phyloP scores from a whole-genome alignment of 768 basidiomycete genomes.

The Termitomyces titanicus region DNA sequence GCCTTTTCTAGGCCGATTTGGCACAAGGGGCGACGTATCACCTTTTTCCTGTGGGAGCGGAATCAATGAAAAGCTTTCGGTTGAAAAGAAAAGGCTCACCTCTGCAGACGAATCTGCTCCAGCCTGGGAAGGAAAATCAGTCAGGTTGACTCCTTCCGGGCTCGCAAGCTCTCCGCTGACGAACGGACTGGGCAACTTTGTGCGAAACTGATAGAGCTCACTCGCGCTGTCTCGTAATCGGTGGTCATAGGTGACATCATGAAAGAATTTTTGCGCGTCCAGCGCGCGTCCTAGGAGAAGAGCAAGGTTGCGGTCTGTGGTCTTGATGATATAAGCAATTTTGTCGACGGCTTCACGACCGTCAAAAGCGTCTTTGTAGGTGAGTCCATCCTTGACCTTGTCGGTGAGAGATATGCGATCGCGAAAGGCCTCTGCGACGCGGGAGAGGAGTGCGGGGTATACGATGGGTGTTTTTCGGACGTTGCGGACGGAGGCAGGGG shows the following conservation, averaged over 20 bases:
- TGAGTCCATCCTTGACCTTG: conserved; percentile 89
- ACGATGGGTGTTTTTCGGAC: conserved; percentile 68
- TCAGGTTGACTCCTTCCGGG: conserved; percentile 22
- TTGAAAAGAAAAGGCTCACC: conserved; percentile 12
- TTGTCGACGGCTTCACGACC: conserved; percentile 97
- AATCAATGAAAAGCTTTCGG: conserved; percentile 2
- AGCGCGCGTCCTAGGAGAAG: conserved; percentile 92
- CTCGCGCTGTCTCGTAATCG: conserved; percentile 82
- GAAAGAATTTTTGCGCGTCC: conserved; percentile 98
- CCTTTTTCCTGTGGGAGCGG: conserved; percentile 23
- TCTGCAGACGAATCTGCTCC: conserved; percentile 24
- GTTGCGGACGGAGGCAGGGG: conserved; percentile 36
- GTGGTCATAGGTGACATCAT: conserved; percentile 99
- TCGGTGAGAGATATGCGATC: conserved; percentile 75
- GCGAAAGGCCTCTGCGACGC: conserved; percentile 91
- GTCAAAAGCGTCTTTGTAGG: conserved; percentile 95
- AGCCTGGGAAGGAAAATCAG: conserved; percentile 11
- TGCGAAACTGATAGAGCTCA: conserved; percentile 93
- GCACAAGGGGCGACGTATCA: conserved; percentile 24
- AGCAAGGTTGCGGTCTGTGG: conserved; percentile 94
- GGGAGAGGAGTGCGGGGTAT: conserved; percentile 94
- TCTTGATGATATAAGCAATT: conserved; percentile 97
- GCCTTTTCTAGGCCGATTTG: conserved; percentile 34
- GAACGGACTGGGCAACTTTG: conserved; percentile 79
- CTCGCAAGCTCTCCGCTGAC: conserved; percentile 67